Base-by-base conservation (phyloP, 805 yeast species). In the Starmerella lactis-condensi region DNA sequence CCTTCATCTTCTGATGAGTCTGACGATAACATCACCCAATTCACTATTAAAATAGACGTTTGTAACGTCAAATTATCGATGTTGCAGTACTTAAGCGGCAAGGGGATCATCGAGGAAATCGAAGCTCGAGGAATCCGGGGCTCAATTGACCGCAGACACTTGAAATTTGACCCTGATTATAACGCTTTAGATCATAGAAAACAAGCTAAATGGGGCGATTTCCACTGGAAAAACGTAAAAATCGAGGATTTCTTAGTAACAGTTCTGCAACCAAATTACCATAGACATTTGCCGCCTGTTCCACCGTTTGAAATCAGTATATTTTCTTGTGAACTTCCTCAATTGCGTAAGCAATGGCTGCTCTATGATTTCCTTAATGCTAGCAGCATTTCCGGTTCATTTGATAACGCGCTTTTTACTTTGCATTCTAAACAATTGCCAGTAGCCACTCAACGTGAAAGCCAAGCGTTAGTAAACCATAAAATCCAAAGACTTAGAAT, bases 1-100 rank as follows among this genome's bases (percentile, higher is more conserved):
- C 98, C 98, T 0, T 12, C 11, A 44, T 12, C 27, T 13, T 24
- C 30, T 19, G 18, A 56, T 14, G 93, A 57, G 22, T n/a, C n/a
- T n/a, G 93, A 82, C 49, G 96, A 95, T 1, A 89, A 89, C 53
- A 89, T 83, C 53, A 85, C 98, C 0, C 98, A 89, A 51, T 89
- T 75, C 51, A 98, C 89, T 52, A 52, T 89, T 24, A 78, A 92
- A 0, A 75, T 89, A 11, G 93, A 85, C 36, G 76, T 75, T 42
- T 73, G 83, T 9, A 72, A 74, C 32, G 67, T 89, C 1, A 72
- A 92, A 1, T 56, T 89, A 12, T 76, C 91, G 9, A 69, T 89
- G 42, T 61, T 67, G 31, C 79, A 81, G 46, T 89, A 95, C 91
- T 57, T 89, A 31, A 74, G 77, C 43, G 96, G 96, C 0, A 65